Conservation (phyloP, 2,329 filamentous ascomycete genomes). For the Colletotrichum graminicola region DNA sequence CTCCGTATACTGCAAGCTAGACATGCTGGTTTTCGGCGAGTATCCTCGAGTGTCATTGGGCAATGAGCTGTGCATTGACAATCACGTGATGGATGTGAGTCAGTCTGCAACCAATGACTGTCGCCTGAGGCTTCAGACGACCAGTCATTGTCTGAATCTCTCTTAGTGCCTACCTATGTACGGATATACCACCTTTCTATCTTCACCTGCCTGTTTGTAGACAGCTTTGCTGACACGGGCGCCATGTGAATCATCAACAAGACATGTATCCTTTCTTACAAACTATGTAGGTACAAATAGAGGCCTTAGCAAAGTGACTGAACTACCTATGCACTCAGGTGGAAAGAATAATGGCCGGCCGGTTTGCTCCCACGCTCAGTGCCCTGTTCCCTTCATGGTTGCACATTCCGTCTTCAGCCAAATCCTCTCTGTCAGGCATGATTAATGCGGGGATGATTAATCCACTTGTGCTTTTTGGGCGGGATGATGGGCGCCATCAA, state of each 20-base stretch:
- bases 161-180: neutral
- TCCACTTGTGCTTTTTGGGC: neutral
- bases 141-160: neutral
- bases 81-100: constrained; percentile 42
- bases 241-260: too few relatives aligned
- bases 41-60: constrained; percentile 48
- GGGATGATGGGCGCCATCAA: neutral
- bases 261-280: too few relatives aligned
- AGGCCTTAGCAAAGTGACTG: too few relatives aligned
- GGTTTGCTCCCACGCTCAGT: too few relatives aligned
- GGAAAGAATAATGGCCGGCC: too few relatives aligned
- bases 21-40: constrained; percentile 52
- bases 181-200: neutral
- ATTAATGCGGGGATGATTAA: neutral
- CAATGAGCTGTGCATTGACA: constrained; percentile 45
- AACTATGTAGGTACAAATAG: too few relatives aligned
- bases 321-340: neutral
- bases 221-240: neutral
- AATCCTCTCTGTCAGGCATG: too few relatives aligned
- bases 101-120: constrained; percentile 43
- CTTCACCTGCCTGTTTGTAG: neutral
- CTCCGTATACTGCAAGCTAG: constrained; percentile 48
- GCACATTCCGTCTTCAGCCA: neutral
- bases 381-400: neutral
- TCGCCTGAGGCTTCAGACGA: constrained; percentile 5